A percentile compares a stretch with the other conserved stretches of the same genome.
Conservation (phyloP, 371 early-diverging fungal species). For the Zychaea mexicana region DNA sequence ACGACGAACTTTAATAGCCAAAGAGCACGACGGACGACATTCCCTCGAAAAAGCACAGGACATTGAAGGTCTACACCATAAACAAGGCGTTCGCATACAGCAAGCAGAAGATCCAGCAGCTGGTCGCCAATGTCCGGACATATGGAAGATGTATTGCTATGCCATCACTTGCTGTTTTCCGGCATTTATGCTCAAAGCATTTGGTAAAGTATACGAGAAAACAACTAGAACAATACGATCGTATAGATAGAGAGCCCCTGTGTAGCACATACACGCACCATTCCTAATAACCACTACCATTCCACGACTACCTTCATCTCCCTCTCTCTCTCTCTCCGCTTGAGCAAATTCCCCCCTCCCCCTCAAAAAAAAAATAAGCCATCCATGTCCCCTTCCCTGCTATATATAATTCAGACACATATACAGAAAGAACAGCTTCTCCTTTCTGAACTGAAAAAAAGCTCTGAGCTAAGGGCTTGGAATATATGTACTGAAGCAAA, state of each 20-base stretch:
- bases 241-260: too few species aligned
- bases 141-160: constrained; percentile 53
- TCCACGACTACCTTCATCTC: constrained; percentile 16
- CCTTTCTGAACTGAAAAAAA: too few species aligned
- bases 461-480: too few species aligned
- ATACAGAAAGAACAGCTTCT: too few species aligned
- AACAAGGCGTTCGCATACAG: constrained; percentile 1
- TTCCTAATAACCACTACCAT: constrained; percentile 3
- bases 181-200: constrained; percentile 38
- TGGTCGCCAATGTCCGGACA: constrained; percentile 16
- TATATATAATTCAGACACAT: too few species aligned
- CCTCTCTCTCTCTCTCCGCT: constrained; percentile 1
- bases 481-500: too few species aligned
- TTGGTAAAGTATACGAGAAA: constrained; percentile 33
- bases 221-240: too few species aligned
- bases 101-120: background rate
- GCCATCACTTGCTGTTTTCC: constrained; percentile 61
- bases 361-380: too few species aligned
- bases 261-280: background rate
- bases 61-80: background rate
- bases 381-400: too few species aligned
- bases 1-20: constrained; percentile 19
- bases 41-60: background rate
- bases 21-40: constrained; percentile 9
- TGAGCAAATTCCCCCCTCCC: background rate